phyloP scores from a whole-genome alignment of 140 eudicot species.

The Ambrosia hybrid region DNA sequence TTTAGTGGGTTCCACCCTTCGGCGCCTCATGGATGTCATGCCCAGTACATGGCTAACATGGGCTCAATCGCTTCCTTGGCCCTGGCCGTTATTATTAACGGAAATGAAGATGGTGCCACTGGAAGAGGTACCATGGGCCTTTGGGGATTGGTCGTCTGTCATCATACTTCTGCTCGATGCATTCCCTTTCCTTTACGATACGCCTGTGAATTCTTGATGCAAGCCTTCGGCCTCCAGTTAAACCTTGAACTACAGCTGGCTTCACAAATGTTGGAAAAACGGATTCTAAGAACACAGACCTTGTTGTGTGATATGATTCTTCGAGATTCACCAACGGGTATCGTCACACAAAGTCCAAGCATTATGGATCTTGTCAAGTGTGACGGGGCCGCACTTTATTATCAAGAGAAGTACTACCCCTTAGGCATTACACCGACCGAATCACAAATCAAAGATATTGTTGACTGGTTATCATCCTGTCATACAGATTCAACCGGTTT shows the following conservation, averaged over 20 bases:
- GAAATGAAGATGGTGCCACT: constrained; percentile 59
- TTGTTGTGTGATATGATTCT: constrained; percentile 91
- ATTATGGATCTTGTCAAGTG: constrained; percentile 96
- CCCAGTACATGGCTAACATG: constrained; percentile 98
- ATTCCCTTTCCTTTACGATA: constrained; percentile 87
- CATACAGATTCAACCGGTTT: constrained; percentile 86
- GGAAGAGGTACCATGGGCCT: constrained; percentile 67
- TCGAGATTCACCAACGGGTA: constrained; percentile 80
- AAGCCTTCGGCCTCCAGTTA: constrained; percentile 91
- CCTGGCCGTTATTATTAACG: constrained; percentile 82
- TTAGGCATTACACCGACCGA: constrained; percentile 88
- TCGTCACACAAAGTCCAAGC: constrained; percentile 86
- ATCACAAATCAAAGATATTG: constrained; percentile 79
- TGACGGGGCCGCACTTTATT: constrained; percentile 86
- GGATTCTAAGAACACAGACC: constrained; percentile 77
- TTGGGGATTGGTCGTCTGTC: constrained; percentile 98
- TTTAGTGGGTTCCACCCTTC: constrained; percentile 86
- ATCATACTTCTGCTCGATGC: constrained; percentile 81
- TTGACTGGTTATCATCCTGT: constrained; percentile 67
- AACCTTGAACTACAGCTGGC: constrained; percentile 85
- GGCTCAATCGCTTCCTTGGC: constrained; percentile 90
- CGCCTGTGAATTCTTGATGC: constrained; percentile 96
- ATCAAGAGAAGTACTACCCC: constrained; percentile 69
- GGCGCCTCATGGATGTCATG: constrained; percentile 98
- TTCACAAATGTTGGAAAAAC: constrained; percentile 73